Conservation (phyloP, 2,329 filamentous ascomycete genomes). For the Nigrospora sphaerica region DNA sequence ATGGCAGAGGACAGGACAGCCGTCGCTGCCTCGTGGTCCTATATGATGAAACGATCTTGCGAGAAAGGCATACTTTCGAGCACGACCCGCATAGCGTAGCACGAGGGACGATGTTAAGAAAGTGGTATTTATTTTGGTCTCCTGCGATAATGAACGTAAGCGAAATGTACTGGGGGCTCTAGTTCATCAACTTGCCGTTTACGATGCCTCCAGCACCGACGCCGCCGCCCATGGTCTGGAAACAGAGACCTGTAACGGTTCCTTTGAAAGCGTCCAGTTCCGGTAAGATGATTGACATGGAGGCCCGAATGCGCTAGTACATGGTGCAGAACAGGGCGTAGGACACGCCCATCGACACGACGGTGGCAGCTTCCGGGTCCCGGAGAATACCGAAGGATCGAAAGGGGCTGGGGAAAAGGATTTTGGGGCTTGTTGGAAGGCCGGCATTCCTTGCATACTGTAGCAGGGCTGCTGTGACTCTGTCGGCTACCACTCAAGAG, state of each 20-base stretch:
- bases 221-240: conserved; percentile 29
- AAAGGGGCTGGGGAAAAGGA: conserved; percentile 2
- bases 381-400: conserved; percentile 7
- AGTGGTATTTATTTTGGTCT: too few relatives aligned
- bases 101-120: too few relatives aligned
- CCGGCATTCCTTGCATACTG: not conserved
- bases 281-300: conserved; percentile 4
- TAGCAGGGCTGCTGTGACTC: conserved; percentile 4
- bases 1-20: too few relatives aligned
- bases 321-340: conserved; percentile 4
- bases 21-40: too few relatives aligned
- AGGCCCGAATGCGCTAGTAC: conserved; percentile 5
- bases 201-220: conserved; percentile 21
- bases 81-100: too few relatives aligned
- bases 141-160: too few relatives aligned
- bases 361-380: conserved; percentile 5
- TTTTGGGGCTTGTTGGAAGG: not conserved
- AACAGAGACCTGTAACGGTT: conserved; percentile 35
- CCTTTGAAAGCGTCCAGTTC: conserved; percentile 19
- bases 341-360: conserved; percentile 5
- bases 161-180: conserved; percentile 44
- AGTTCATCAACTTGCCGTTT: conserved; percentile 41
- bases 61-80: too few relatives aligned
- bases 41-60: too few relatives aligned
- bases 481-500: conserved; percentile 12